Base-by-base conservation (phyloP, 345 rosid species). In the Isatis tinctoria region DNA sequence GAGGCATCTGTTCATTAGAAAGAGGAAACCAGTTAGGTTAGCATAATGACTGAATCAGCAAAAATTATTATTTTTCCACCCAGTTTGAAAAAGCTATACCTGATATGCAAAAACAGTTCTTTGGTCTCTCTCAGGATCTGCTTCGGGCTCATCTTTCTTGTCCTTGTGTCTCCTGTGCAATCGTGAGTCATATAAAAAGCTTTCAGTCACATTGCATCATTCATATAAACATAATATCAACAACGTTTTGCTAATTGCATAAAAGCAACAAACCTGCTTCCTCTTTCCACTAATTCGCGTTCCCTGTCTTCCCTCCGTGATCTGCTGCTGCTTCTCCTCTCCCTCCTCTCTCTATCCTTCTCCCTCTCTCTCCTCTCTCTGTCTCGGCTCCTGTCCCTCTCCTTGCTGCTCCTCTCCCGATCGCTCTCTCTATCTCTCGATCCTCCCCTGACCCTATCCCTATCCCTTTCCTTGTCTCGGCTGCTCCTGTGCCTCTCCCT, bases 51-150 rank as follows among this genome's bases (percentile, higher is more conserved):
- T 36, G 13, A 70, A 39, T 58, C 9, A 13, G 8, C n/a, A n/a
- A n/a, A n/a, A n/a, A n/a, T n/a, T n/a, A n/a, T n/a, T 36, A 3
- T 8, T 12, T 43, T 14, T 0, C 2, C 16, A 3, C 3, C 4
- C 7, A 26, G 2, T 39, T 35, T 37, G 22, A 20, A 67, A 6
- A 41, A 72, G 43, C 18, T 59, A n/a, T n/a, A 90, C 98, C 97
- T 90, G 98, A 73, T 93, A 93, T 14, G 96, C 98, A 83, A 93
- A 93, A 78, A 93, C 98, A 10, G 98, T 90, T 83, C 96, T 84
- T 77, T 90, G 98, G 78, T 93, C 98, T 80, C 98, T 90, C 83
- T 93, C 98, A 2, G 98, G 98, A 82, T 93, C 98, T 43, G 87
- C 89, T 82, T 90, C 98, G 69, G 93, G 90, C 79, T 91, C 97